Evolutionary conservation across 495 filamentous ascomycete genomes (phyloP).

Genomic region (Oidiodendron maius): DNA sequence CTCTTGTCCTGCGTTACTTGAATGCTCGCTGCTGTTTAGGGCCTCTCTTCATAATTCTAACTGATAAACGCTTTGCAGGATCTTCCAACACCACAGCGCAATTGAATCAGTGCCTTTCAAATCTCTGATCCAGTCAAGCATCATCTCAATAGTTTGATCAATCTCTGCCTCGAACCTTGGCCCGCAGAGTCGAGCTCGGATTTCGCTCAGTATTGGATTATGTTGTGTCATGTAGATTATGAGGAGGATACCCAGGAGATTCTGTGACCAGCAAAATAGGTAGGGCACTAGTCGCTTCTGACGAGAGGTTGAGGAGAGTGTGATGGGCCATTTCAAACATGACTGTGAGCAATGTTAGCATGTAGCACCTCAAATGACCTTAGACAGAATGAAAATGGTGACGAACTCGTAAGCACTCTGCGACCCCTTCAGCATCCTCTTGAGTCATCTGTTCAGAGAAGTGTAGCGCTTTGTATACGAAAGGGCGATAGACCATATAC

Average conservation of each 20-base stretch:
- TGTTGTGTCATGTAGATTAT: conserved; percentile 45
- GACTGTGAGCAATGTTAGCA: conserved; percentile 53
- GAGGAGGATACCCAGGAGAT: conserved; percentile 50
- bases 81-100: conserved; percentile 46
- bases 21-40: no score
- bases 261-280: no score
- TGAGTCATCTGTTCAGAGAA: no score
- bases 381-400: no score
- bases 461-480: no score
- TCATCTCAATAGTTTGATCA: no score
- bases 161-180: conserved; percentile 41
- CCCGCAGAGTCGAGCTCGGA: conserved; percentile 36
- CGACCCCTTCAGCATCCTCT: conserved; percentile 35
- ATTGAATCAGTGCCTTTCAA: conserved; percentile 40
- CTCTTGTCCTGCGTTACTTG: no score
- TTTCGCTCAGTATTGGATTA: conserved; percentile 38
- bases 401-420: conserved; percentile 47
- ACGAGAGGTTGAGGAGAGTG: no score
- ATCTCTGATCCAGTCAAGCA: conserved; percentile 51
- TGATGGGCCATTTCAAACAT: no score
- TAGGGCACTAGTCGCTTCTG: conserved; percentile 51
- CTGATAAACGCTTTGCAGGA: conserved; percentile 37
- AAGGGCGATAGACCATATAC: no score
- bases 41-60: conserved; percentile 24
- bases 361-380: conserved; percentile 23